A percentile compares a stretch with the other conserved stretches of the same genome.
Evolutionary conservation across 2,329 filamentous ascomycete genomes (phyloP).

Genomic region (Lizonia empirigonia): DNA sequence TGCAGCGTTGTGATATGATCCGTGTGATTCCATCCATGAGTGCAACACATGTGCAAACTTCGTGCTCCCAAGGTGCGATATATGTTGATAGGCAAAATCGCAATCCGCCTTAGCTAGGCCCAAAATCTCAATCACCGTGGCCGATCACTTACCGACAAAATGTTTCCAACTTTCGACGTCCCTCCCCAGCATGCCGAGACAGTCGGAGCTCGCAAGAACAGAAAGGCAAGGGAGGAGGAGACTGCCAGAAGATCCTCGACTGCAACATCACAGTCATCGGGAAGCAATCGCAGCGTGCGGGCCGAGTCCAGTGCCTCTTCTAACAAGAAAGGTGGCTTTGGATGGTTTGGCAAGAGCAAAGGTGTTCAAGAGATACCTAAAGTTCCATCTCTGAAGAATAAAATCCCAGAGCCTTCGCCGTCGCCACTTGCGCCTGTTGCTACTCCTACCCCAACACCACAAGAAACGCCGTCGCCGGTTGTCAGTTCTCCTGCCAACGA

Average conservation of each 20-base stretch:
- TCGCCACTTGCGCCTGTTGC: neutral
- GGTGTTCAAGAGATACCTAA: constrained; percentile 33
- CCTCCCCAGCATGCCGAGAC: constrained; percentile 35
- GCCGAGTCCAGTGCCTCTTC: constrained; percentile 13
- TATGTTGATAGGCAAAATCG: constrained; percentile 17
- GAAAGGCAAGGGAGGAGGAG: constrained; percentile 29
- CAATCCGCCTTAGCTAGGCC: constrained; percentile 13
- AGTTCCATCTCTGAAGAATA: constrained; percentile 19
- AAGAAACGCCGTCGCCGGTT: constrained; percentile 22
- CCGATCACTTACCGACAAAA: constrained; percentile 16
- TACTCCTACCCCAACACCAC: neutral
- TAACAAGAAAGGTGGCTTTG: constrained; percentile 19
- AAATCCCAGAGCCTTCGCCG: constrained; percentile 6
- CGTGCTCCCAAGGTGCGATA: constrained; percentile 8
- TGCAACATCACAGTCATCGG: constrained; percentile 31
- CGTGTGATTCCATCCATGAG: constrained; percentile 16
- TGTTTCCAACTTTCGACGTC: constrained; percentile 38
- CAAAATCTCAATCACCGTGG: constrained; percentile 1
- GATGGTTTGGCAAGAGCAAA: constrained; percentile 33
- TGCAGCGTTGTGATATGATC: constrained; percentile 17
- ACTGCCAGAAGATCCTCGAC: constrained; percentile 25
- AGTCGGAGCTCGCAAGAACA: constrained; percentile 31
- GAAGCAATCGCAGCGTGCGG: constrained; percentile 22
- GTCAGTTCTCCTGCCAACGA: constrained; percentile 6
- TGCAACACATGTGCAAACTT: constrained; percentile 16